Evolutionary conservation across 371 early-diverging fungal species (phyloP).

Genomic region (Mucor sp.): DNA sequence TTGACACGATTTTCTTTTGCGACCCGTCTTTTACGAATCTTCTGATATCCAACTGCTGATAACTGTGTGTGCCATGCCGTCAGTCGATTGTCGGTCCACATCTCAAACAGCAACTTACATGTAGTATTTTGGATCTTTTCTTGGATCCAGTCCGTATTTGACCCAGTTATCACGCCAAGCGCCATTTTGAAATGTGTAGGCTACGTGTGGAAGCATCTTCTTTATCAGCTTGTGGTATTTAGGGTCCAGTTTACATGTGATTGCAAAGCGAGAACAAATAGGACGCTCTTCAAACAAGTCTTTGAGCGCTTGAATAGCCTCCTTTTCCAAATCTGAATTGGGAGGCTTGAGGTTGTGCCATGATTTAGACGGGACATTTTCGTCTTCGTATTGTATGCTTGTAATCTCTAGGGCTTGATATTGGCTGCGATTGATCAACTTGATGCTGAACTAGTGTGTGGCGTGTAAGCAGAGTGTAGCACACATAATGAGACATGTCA

Average conservation of each 20-base stretch:
- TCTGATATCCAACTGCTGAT: conserved; percentile 7
- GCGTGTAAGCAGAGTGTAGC: not conserved
- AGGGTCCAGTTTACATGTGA: conserved; percentile 31
- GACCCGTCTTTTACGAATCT: not conserved
- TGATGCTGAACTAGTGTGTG: conserved; percentile 27
- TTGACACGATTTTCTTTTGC: not conserved
- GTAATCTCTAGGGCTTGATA: not conserved
- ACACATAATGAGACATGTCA: not conserved
- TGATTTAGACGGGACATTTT: conserved; percentile 19
- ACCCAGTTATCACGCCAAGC: conserved; percentile 70
- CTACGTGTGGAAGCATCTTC: conserved; percentile 31
- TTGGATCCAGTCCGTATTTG: conserved; percentile 64
- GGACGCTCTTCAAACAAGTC: conserved; percentile 57
- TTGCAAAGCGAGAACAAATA: conserved; percentile 54
- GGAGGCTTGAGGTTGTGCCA: conserved; percentile 6
- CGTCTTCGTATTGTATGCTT: conserved; percentile 12
- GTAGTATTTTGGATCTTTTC: conserved; percentile 42
- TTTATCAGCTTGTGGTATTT: conserved; percentile 30
- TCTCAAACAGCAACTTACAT: conserved; percentile 28
- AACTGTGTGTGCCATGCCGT: not conserved
- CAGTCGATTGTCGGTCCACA: not conserved
- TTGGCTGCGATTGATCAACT: conserved; percentile 25
- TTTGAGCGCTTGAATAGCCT: not conserved
- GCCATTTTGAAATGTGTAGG: conserved; percentile 54
- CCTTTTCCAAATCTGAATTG: not conserved